These are phyloP conservation scores for Zygosaccharomyces bailii DNA, from an alignment of 805 yeast species.

Conservation along the genomic window DNA sequence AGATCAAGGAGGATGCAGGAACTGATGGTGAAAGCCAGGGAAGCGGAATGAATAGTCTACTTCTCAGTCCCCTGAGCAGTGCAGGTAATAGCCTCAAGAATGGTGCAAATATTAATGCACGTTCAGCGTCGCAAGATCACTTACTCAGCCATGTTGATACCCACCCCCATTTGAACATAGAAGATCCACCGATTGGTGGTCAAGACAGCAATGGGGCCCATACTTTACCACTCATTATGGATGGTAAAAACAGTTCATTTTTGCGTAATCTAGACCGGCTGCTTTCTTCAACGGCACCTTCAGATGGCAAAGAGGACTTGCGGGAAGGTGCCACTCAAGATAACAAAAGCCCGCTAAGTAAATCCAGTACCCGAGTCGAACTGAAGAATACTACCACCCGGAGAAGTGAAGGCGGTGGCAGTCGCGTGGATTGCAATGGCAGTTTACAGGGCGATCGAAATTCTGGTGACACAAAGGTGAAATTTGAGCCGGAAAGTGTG, in stretches of 20 bases:
- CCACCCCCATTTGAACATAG: background rate
- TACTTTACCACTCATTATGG: conserved; percentile 10
- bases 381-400: conserved; percentile 4
- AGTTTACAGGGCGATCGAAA: conserved; percentile 4
- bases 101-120: background rate
- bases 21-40: conserved; percentile 11
- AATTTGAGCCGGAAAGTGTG: conserved; percentile 38
- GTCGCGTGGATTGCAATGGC: background rate
- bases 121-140: conserved; percentile 1
- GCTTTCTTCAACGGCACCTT: conserved; percentile 22
- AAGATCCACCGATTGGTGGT: background rate
- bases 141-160: background rate
- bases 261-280: conserved; percentile 39
- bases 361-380: conserved; percentile 4
- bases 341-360: conserved; percentile 2
- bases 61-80: conserved; percentile 8
- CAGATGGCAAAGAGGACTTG: conserved; percentile 1
- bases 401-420: background rate
- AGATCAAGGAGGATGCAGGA: conserved; percentile 13
- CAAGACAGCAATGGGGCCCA: conserved; percentile 20
- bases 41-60: conserved; percentile 11
- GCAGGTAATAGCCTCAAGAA: conserved; percentile 1
- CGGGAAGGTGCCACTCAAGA: conserved; percentile 1
- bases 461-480: conserved; percentile 23
- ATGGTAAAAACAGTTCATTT: conserved; percentile 31